Percentiles rank a stretch among this genome's conserved stretches.
Conservation (phyloP, 148 eudicot genomes). For the Cornus florida region DNA sequence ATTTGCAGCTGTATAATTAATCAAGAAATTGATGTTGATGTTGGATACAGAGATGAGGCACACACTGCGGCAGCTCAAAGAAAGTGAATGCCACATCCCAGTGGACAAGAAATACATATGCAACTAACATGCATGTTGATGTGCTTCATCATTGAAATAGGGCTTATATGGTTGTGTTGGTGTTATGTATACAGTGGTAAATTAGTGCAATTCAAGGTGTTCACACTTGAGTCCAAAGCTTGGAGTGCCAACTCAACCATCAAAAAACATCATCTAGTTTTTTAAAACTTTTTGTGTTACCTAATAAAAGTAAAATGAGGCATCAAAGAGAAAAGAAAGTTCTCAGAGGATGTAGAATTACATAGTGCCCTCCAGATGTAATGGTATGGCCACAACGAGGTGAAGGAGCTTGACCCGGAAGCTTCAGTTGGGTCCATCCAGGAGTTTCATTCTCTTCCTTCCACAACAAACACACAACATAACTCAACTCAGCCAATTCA, state of each 20-base stretch:
- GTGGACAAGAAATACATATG: neutral
- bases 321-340: slow-evolving; percentile 7
- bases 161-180: neutral
- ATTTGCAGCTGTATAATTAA: neutral
- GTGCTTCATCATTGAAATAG: neutral
- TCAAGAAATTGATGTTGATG: neutral
- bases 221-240: neutral
- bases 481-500: slow-evolving; percentile 6
- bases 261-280: neutral
- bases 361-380: slow-evolving; percentile 92
- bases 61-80: neutral
- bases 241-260: slow-evolving; percentile 4
- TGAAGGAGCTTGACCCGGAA: slow-evolving; percentile 97
- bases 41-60: neutral
- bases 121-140: neutral
- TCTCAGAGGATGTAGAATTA: slow-evolving; percentile 25
- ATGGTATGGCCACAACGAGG: slow-evolving; percentile 93
- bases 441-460: slow-evolving; percentile 98
- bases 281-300: neutral
- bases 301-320: neutral
- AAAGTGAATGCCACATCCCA: neutral
- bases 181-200: neutral
- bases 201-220: neutral
- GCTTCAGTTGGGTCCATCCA: slow-evolving; percentile 98
- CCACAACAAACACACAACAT: slow-evolving; percentile 40